phyloP scores from a whole-genome alignment of 371 early-diverging fungal genomes.

The Catenaria anguillulae region DNA sequence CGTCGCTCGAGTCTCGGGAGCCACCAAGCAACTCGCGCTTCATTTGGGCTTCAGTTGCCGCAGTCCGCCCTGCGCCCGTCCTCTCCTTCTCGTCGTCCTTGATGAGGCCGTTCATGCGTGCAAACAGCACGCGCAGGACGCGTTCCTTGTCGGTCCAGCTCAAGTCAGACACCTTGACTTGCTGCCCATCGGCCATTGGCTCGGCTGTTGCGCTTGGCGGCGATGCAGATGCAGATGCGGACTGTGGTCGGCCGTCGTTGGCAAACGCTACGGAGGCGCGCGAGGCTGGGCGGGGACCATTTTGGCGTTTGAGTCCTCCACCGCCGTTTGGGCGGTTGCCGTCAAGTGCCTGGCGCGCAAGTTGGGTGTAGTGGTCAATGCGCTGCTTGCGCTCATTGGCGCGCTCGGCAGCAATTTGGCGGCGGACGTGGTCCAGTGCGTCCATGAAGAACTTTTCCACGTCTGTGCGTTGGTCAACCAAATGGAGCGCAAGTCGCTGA shows the following conservation, averaged over 20 bases:
- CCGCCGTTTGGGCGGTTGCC: no score
- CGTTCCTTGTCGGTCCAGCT: slow-evolving; percentile 31
- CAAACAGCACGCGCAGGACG: slow-evolving; percentile 31
- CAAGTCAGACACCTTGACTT: slow-evolving; percentile 24
- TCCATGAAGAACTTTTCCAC: slow-evolving; percentile 39
- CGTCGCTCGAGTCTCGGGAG: no score
- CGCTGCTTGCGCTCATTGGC: slow-evolving; percentile 12
- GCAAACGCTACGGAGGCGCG: no score
- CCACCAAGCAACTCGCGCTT: no score
- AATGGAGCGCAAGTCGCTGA: slow-evolving; percentile 31
- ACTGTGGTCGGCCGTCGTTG: no score
- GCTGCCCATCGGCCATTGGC: no score
- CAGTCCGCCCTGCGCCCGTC: no score
- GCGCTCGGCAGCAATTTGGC: slow-evolving; percentile 17
- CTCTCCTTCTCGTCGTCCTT: background rate
- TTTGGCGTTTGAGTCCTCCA: no score
- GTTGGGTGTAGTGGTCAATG: background rate
- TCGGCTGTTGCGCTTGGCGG: background rate
- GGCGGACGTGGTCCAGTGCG: slow-evolving; percentile 26
- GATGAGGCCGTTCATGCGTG: slow-evolving; percentile 30
- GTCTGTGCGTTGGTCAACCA: slow-evolving; percentile 33
- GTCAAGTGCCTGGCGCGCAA: background rate
- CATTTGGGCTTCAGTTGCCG: no score
- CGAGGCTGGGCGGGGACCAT: no score
- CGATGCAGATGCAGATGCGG: no score